These are phyloP conservation scores for Spergularia bocconei DNA, from an alignment of 148 eudicot species.

Conservation along the genomic window DNA sequence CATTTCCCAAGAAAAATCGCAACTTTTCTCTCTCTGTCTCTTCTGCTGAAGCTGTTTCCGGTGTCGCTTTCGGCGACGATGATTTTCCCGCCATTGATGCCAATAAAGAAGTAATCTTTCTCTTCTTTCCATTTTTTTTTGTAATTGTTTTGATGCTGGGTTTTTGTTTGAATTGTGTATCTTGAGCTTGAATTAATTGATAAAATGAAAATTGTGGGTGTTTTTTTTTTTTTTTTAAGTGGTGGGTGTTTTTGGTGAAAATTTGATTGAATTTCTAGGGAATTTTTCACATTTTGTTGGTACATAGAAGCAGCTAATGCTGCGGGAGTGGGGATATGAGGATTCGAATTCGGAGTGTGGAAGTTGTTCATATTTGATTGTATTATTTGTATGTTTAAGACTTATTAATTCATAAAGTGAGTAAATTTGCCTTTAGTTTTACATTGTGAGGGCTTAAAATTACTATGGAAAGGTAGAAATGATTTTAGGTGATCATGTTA, in stretches of 20 bases:
- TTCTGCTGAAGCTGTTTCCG: slow-evolving; percentile 38
- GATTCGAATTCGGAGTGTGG: too few relatives aligned
- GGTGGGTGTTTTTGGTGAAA: not conserved
- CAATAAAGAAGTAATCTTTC: slow-evolving; percentile 7
- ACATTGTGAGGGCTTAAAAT: not conserved
- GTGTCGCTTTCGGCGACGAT: slow-evolving; percentile 19
- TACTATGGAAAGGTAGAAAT: too few relatives aligned
- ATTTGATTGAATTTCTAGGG: not conserved
- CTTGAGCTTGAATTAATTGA: not conserved
- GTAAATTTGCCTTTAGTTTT: not conserved
- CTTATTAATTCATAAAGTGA: not conserved
- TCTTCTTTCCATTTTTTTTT: not conserved
- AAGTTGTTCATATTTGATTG: too few relatives aligned
- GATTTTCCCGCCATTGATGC: slow-evolving; percentile 11
- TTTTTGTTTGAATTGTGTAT: slow-evolving; percentile 7
- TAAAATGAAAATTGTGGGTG: not conserved
- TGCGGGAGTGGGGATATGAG: too few relatives aligned
- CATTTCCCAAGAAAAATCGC: slow-evolving; percentile 12
- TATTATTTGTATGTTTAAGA: too few relatives aligned
- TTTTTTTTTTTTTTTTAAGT: not conserved
- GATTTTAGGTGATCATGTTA: too few relatives aligned
- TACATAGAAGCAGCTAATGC: too few relatives aligned
- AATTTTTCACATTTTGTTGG: not conserved
- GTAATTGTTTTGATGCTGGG: not conserved
- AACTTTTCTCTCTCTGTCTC: slow-evolving; percentile 32